phyloP scores from a whole-genome alignment of 345 rosid genomes.

The Noccaea bulbosa region DNA sequence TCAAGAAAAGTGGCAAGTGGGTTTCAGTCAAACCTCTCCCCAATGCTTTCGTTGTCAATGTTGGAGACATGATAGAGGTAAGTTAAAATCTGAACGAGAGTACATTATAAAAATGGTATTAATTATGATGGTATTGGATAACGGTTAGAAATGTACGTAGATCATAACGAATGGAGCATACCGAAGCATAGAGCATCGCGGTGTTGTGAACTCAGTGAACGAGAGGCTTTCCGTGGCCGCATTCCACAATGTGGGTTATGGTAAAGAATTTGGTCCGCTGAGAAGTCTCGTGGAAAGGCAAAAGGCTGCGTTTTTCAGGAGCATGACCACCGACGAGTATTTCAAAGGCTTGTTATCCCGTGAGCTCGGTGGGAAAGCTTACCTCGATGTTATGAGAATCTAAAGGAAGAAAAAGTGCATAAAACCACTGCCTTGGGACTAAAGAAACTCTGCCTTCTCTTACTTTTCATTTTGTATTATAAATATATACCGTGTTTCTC shows the following conservation, averaged over 20 bases:
- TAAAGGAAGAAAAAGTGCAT: background rate
- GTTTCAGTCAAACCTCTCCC: constrained; percentile 34
- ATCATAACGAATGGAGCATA: constrained; percentile 49
- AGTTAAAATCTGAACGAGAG: background rate
- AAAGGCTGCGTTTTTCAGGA: constrained; percentile 37
- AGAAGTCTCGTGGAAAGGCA: constrained; percentile 35
- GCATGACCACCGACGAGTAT: constrained; percentile 24
- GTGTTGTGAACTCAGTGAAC: constrained; percentile 41
- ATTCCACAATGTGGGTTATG: constrained; percentile 32
- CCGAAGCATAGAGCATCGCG: constrained; percentile 47
- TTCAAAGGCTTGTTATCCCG: constrained; percentile 29
- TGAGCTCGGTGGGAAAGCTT: constrained; percentile 42
- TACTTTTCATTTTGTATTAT: no score
- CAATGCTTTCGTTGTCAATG: constrained; percentile 29
- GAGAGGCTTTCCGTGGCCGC: constrained; percentile 48
- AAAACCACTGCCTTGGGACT: no score
- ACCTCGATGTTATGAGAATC: constrained; percentile 43
- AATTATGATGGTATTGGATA: no score
- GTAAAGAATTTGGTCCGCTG: constrained; percentile 42
- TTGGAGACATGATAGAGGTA: constrained; percentile 36
- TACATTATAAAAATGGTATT: no score
- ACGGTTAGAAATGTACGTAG: no score
- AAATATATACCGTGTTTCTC: no score
- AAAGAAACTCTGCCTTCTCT: no score
- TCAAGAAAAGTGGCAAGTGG: constrained; percentile 52